A percentile compares a stretch with the other conserved stretches of the same genome.
phyloP scores from a whole-genome alignment of 345 rosid genomes.

The Cardamine chenopodiifolia region DNA sequence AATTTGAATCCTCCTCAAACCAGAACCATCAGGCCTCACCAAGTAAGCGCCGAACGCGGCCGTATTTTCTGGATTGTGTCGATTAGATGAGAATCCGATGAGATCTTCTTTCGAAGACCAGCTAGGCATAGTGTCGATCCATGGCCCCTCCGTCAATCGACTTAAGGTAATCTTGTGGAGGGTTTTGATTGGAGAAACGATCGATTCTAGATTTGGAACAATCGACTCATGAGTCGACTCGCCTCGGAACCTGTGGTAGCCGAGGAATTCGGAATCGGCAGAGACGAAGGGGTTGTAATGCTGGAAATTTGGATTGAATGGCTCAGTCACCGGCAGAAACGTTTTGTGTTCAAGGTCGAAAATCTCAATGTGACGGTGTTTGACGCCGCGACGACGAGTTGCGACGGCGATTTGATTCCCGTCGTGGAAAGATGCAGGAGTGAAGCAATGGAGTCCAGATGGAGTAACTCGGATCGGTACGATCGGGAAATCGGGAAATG shows the following conservation, averaged over 20 bases:
- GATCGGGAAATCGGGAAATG: slow-evolving; percentile 46
- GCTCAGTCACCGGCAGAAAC: slow-evolving; percentile 59
- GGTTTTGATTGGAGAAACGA: slow-evolving; percentile 58
- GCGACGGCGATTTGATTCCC: slow-evolving; percentile 67
- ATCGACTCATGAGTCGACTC: slow-evolving; percentile 51
- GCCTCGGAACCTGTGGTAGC: slow-evolving; percentile 86
- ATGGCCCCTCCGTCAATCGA: slow-evolving; percentile 70
- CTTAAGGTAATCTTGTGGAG: slow-evolving; percentile 55
- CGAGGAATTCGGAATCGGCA: slow-evolving; percentile 50
- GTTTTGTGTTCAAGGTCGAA: slow-evolving; percentile 49
- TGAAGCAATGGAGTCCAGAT: slow-evolving; percentile 86
- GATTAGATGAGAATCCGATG: slow-evolving; percentile 90
- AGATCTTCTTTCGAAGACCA: slow-evolving; percentile 86
- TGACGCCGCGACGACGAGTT: slow-evolving; percentile 56
- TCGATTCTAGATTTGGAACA: slow-evolving; percentile 66
- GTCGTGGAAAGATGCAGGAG: slow-evolving; percentile 75
- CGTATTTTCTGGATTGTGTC: slow-evolving; percentile 54
- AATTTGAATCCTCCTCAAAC: slow-evolving; percentile 57
- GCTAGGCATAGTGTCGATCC: slow-evolving; percentile 87
- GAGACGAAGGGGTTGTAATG: slow-evolving; percentile 87
- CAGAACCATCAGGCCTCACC: slow-evolving; percentile 71
- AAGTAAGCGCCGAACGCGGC: slow-evolving; percentile 61
- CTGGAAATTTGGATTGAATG: slow-evolving; percentile 64
- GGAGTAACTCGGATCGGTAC: slow-evolving; percentile 70
- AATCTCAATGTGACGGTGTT: slow-evolving; percentile 70